Percentiles rank a stretch among this genome's conserved stretches.
Conservation (phyloP, 2,329 filamentous ascomycete genomes). For the Nothophoma quercina region DNA sequence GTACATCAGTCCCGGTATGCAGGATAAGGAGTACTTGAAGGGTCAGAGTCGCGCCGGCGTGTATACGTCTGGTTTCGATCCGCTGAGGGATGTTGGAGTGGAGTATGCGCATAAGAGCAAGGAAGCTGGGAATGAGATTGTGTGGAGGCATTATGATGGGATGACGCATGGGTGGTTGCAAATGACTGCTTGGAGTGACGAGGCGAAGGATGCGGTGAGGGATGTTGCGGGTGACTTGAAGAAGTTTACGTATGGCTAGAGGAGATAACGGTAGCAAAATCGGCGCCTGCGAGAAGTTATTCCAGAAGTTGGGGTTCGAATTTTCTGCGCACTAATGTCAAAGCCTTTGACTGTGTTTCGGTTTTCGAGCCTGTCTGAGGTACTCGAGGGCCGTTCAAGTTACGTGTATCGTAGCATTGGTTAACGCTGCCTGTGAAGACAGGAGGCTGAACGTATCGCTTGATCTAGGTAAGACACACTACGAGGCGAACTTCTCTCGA, state of each 20-base stretch:
- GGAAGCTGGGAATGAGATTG: slow-evolving; percentile 4
- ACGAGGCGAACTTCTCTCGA: too few species aligned
- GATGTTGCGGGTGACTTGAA: slow-evolving; percentile 6
- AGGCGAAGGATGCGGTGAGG: slow-evolving; percentile 2
- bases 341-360: too few species aligned
- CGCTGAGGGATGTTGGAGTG: background rate
- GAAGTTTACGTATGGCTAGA: background rate
- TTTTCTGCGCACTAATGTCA: too few species aligned
- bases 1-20: slow-evolving; percentile 1
- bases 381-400: too few species aligned
- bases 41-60: background rate
- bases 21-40: background rate
- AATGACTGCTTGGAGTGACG: slow-evolving; percentile 11
- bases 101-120: slow-evolving; percentile 8
- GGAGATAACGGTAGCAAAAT: too few species aligned
- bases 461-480: too few species aligned
- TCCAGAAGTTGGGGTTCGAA: too few species aligned
- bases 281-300: too few species aligned
- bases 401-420: too few species aligned
- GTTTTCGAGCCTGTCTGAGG: too few species aligned
- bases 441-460: too few species aligned
- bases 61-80: slow-evolving; percentile 6
- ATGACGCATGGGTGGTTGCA: slow-evolving; percentile 13
- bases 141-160: slow-evolving; percentile 8
- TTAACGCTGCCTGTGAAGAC: too few species aligned